These are phyloP conservation scores for Rutstroemia sp. DNA, from an alignment of 2,329 filamentous ascomycete genomes.

Conservation along the genomic window DNA sequence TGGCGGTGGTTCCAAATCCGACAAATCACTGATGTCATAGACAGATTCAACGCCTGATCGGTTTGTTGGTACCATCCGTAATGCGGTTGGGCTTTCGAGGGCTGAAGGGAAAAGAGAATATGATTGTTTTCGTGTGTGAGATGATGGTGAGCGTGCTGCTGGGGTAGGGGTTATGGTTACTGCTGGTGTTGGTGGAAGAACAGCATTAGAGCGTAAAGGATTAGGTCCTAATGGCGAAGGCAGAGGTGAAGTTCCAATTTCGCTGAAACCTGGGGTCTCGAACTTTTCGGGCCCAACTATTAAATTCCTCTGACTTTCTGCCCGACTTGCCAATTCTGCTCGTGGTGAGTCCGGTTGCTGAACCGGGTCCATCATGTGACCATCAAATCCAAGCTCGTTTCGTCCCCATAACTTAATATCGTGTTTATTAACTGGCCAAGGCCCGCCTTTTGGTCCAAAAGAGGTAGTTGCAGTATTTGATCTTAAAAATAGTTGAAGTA, in stretches of 20 bases:
- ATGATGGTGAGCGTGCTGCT: not conserved
- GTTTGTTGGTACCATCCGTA: not conserved
- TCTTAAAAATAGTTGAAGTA: conserved; percentile 60
- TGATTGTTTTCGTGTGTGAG: conserved; percentile 21
- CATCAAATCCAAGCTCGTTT: conserved; percentile 28
- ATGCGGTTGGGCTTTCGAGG: conserved; percentile 8
- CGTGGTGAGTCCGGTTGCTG: conserved; percentile 15
- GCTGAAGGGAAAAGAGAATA: conserved; percentile 26
- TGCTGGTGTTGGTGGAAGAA: conserved; percentile 1
- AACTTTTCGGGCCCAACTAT: conserved; percentile 20
- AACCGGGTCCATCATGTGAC: conserved; percentile 24
- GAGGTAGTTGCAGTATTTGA: conserved; percentile 53
- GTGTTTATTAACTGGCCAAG: conserved; percentile 41
- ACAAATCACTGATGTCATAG: conserved; percentile 24
- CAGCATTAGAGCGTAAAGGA: conserved; percentile 8
- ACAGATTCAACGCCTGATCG: conserved; percentile 17
- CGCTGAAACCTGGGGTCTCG: conserved; percentile 18
- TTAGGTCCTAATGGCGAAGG: conserved; percentile 9
- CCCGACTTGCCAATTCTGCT: conserved; percentile 11
- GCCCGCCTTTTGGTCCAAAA: conserved; percentile 38
- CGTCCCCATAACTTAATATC: conserved; percentile 40
- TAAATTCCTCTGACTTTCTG: conserved; percentile 19
- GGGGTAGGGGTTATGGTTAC: not conserved
- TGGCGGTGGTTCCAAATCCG: conserved; percentile 20
- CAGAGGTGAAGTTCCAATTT: conserved; percentile 12